phyloP scores from a whole-genome alignment of 139 green algal genomes.

The Picochlorum sp. region DNA sequence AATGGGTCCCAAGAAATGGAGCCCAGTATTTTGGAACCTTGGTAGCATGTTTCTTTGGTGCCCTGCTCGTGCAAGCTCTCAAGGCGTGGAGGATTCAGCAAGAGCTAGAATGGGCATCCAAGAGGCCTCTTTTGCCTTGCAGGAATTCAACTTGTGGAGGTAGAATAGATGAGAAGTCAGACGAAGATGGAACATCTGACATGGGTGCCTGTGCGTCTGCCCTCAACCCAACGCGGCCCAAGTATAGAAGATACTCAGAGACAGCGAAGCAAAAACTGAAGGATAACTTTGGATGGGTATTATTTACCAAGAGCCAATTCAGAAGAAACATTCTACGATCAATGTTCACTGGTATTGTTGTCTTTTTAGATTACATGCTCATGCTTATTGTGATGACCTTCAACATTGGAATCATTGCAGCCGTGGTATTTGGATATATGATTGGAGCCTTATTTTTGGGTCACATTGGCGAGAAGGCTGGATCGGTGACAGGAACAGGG shows the following conservation, averaged over 20 bases:
- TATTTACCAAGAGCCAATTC: not conserved
- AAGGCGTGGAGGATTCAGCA: constrained; percentile 6
- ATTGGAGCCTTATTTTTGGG: constrained; percentile 33
- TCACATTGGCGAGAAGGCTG: constrained; percentile 2
- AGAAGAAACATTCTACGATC: constrained; percentile 14
- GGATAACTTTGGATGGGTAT: not conserved
- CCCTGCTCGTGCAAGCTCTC: constrained; percentile 7
- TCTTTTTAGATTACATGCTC: constrained; percentile 24
- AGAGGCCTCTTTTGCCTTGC: not conserved
- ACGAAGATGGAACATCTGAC: not conserved
- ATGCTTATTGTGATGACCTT: constrained; percentile 45
- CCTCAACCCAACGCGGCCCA: no score
- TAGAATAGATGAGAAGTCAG: not conserved
- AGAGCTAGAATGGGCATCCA: constrained; percentile 8
- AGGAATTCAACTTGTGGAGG: not conserved
- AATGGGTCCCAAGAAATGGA: constrained; percentile 12
- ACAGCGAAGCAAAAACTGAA: not conserved
- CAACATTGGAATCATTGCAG: constrained; percentile 39
- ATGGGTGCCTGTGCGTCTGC: not conserved
- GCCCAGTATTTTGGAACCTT: constrained; percentile 20
- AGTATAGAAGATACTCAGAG: not conserved
- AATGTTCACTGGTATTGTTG: constrained; percentile 1
- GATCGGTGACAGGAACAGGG: not conserved
- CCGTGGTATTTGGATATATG: constrained; percentile 15
- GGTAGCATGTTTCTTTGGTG: constrained; percentile 7